These are phyloP conservation scores for Naegleria gruberi DNA, from an alignment of 208 protist species.

Conservation along the genomic window DNA sequence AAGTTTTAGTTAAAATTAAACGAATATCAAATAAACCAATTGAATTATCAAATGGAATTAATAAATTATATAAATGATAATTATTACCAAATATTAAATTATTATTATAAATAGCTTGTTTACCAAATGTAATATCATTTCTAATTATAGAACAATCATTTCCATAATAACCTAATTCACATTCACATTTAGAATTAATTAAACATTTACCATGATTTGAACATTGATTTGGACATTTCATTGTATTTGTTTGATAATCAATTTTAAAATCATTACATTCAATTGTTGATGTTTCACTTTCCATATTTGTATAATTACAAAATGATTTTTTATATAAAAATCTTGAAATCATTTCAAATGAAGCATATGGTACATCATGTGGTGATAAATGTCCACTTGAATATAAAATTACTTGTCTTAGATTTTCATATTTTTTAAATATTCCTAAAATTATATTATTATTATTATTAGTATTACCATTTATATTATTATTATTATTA, in stretches of 20 bases:
- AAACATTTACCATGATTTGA: background rate
- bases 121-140: background rate
- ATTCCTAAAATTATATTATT: background rate
- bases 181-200: background rate
- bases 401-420: background rate
- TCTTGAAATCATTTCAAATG: background rate
- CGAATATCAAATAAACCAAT: background rate
- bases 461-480: background rate
- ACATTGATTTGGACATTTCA: background rate
- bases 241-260: background rate
- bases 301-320: background rate
- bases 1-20: background rate
- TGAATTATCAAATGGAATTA: background rate
- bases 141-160: background rate
- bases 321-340: background rate
- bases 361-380: background rate
- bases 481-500: background rate
- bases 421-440: background rate
- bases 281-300: background rate
- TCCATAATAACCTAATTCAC: background rate
- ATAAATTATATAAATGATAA: background rate
- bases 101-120: background rate
- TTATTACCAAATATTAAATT: background rate
- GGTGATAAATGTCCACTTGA: background rate
- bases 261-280: background rate